Base-by-base conservation (phyloP, 1,284 basidiomycete species). In the Cryptococcus neoformans region DNA sequence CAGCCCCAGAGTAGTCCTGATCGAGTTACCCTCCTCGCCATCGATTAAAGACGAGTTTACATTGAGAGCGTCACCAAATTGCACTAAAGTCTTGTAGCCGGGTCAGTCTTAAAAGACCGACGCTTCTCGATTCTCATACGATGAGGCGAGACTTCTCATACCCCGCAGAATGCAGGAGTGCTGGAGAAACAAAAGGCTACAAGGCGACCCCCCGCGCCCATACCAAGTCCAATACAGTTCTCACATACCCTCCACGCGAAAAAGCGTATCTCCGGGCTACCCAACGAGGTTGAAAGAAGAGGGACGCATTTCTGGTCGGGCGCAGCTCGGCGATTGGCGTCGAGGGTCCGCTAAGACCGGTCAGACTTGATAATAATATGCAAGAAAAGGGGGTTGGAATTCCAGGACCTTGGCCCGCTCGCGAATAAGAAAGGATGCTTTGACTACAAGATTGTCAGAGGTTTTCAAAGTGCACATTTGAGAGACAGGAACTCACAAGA, bases 1-100 rank as follows among this genome's bases (percentile, higher is more conserved):
- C 75, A 78, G 74, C 63, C 74, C 73, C 76, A 78, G 76, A 78
- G 75, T 77, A 78, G 76, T 78, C 76, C 76, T 78, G 76, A 78
- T 78, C 74, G 76, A 77, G 76, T 78, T 78, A 72, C 75, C 74
- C 62, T 63, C 64, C 61, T 55, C 58, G 46, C 36, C 53, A 53
- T 12, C 38, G 37, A 53, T 54, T 28, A 36, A 17, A 34, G 44
- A 57, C 41, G 35, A 55, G 44, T 51, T 57, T 45, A 41, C 41
- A 51, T 49, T 16, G 56, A 64, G 60, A 66, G 75, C 72, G 76
- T 75, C 76, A 77, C 76, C 72, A 78, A 78, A 78, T 78, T 78
- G 75, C 76, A 78, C 76, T 78, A 73, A 78, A 78, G 75, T 73
- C 74, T 69, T 60, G 66, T 49, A 47, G 58, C 60, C 53, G 64